Percentiles rank a stretch among this genome's conserved stretches.
Conservation (phyloP, 305 asterid species). For the Coffea humblotiana region DNA sequence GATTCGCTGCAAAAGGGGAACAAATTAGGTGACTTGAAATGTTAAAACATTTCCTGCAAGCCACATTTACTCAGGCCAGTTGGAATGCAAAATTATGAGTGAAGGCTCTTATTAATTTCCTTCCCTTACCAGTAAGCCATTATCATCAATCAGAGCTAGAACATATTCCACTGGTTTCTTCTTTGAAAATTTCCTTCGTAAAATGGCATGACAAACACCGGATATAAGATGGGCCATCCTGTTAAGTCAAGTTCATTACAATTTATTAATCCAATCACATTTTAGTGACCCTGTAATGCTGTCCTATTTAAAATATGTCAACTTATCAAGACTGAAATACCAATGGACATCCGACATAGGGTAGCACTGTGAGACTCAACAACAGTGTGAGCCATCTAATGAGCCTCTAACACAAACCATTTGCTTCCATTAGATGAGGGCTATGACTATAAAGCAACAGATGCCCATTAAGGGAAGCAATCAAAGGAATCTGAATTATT, state of each 20-base stretch:
- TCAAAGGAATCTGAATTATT: no score
- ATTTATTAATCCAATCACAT: background rate
- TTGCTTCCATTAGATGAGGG: background rate
- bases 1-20: conserved; percentile 61
- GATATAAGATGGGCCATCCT: conserved; percentile 91
- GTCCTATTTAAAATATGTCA: background rate
- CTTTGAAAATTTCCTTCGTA: conserved; percentile 82
- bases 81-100: background rate
- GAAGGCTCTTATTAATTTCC: conserved; percentile 4
- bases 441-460: background rate
- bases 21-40: conserved; percentile 11
- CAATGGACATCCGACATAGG: background rate
- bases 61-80: background rate
- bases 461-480: background rate
- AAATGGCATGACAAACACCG: conserved; percentile 76
- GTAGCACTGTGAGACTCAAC: background rate
- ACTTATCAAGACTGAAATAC: background rate
- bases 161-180: conserved; percentile 93
- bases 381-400: background rate
- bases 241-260: conserved; percentile 27
- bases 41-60: background rate
- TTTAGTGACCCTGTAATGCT: background rate
- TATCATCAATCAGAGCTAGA: conserved; percentile 82
- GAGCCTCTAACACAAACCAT: background rate
- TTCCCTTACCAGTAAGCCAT: conserved; percentile 69